Conservation (phyloP, 345 rosid species). For the Angophora floribunda region DNA sequence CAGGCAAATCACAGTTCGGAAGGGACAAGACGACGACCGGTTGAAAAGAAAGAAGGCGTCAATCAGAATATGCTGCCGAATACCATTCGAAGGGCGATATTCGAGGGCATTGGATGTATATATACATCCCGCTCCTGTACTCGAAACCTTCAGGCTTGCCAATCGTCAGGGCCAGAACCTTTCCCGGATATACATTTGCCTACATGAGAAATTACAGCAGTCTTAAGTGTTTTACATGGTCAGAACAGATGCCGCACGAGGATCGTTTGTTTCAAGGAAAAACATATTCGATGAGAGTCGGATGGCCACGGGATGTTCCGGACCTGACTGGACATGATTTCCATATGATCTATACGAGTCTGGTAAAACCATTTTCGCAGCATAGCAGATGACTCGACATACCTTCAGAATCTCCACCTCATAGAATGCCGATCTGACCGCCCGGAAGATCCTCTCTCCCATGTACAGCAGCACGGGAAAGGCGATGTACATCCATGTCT, state of each 20-base stretch:
- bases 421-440: constrained; percentile 24
- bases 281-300: background rate
- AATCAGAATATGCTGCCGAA: too few relatives aligned
- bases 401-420: constrained; percentile 25
- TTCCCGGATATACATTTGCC: constrained; percentile 40
- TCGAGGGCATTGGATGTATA: constrained; percentile 42
- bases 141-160: constrained; percentile 32
- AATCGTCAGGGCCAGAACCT: constrained; percentile 29
- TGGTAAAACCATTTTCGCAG: background rate
- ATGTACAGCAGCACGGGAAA: constrained; percentile 36
- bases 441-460: constrained; percentile 39
- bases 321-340: background rate
- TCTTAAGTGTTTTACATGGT: background rate
- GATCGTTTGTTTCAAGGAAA: background rate
- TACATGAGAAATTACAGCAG: constrained; percentile 1
- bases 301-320: background rate
- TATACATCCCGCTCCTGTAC: constrained; percentile 42
- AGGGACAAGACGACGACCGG: background rate
- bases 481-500: constrained; percentile 59
- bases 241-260: background rate
- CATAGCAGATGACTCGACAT: background rate
- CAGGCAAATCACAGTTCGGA: background rate
- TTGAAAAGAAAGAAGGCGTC: background rate
- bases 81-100: constrained; percentile 55
- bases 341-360: background rate